Evolutionary conservation across 192 early-diverging fungal genomes (phyloP).

Genomic region (Mortierella hygrophila): DNA sequence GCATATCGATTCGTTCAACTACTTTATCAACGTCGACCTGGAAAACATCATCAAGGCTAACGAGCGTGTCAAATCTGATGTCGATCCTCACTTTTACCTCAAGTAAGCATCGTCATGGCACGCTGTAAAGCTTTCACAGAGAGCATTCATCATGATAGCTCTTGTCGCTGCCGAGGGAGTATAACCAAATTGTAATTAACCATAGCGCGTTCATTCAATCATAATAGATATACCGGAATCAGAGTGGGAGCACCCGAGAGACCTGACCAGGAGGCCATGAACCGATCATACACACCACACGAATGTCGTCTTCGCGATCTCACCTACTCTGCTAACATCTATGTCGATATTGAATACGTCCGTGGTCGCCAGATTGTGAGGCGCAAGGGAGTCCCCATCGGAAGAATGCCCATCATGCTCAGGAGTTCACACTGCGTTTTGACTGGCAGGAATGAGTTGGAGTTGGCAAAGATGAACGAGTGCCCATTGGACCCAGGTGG

Average conservation of each 20-base stretch:
- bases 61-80: conserved; percentile 89
- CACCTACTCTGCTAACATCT: conserved; percentile 93
- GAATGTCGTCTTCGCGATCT: conserved; percentile 97
- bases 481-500: conserved; percentile 98
- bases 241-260: conserved; percentile 86
- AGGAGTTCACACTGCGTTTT: conserved; percentile 88
- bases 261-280: conserved; percentile 77
- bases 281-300: conserved; percentile 88
- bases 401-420: conserved; percentile 97
- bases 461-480: conserved; percentile 90
- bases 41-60: conserved; percentile 96
- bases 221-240: conserved; percentile 85
- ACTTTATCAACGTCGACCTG: conserved; percentile 95
- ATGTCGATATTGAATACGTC: conserved; percentile 94
- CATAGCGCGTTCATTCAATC: neutral
- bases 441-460: conserved; percentile 79
- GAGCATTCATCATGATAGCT: neutral
- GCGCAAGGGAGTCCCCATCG: conserved; percentile 86
- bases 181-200: neutral
- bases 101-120: conserved; percentile 64
- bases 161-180: neutral
- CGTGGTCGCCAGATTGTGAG: conserved; percentile 85
- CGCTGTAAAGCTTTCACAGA: neutral
- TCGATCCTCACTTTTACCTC: conserved; percentile 93
- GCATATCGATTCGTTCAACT: conserved; percentile 99